Evolutionary conservation across 257 asterid genomes (phyloP).

Genomic region (Scutellaria galericulata): DNA sequence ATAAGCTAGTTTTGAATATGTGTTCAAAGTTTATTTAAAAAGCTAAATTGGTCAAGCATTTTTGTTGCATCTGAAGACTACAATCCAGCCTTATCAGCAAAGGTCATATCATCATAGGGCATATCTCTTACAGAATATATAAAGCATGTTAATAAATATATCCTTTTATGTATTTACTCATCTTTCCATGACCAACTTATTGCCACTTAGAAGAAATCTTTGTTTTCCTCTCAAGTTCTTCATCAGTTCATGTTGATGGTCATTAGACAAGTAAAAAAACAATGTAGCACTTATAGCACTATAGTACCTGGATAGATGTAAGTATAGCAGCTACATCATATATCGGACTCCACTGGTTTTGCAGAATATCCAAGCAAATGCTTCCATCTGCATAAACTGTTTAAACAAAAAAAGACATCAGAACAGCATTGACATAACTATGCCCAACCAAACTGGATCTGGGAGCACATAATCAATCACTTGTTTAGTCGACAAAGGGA

Average conservation of each 20-base stretch:
- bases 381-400: constrained; percentile 97
- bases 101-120: neutral
- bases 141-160: neutral
- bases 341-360: constrained; percentile 96
- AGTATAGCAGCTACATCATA: constrained; percentile 95
- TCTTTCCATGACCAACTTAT: constrained; percentile 5
- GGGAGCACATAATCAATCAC: neutral
- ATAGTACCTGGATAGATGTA: constrained; percentile 84
- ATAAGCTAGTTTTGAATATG: neutral
- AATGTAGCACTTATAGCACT: constrained; percentile 12
- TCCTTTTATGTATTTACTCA: neutral
- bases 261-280: constrained; percentile 8
- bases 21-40: neutral
- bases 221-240: neutral
- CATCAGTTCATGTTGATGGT: neutral
- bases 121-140: neutral
- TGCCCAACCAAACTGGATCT: neutral
- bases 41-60: neutral
- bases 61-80: neutral
- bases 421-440: constrained; percentile 8
- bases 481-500: neutral
- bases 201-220: neutral
- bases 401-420: constrained; percentile 22
- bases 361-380: constrained; percentile 90
- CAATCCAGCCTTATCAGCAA: neutral